Evolutionary conservation across 2,329 filamentous ascomycete genomes (phyloP).

Genomic region (Furcasterigmium sp.): DNA sequence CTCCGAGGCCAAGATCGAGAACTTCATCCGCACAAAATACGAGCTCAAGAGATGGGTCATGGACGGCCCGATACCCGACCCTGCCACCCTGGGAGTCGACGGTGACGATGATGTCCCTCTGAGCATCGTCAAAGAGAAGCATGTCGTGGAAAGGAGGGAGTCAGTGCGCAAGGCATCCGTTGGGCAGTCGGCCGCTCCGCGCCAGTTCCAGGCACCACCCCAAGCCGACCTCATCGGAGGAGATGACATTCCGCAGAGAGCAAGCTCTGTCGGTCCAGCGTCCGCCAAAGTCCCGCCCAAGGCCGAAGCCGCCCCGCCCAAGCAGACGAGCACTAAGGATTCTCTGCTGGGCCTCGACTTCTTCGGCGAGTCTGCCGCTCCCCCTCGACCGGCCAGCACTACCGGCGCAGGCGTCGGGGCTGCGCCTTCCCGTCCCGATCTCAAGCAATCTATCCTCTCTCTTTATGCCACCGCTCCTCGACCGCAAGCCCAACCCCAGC

Average conservation of each 20-base stretch:
- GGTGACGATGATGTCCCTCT: constrained; percentile 77
- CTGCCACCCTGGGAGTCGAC: constrained; percentile 75
- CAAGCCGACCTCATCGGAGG: constrained; percentile 81
- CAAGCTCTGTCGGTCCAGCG: constrained; percentile 68
- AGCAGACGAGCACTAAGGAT: constrained; percentile 71
- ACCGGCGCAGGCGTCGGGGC: constrained; percentile 52
- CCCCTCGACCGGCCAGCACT: constrained; percentile 80
- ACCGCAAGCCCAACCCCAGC: constrained; percentile 55
- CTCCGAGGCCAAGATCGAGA: constrained; percentile 97
- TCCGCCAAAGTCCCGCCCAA: constrained; percentile 53
- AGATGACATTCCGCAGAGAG: constrained; percentile 61
- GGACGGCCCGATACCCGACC: constrained; percentile 92
- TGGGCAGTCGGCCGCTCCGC: constrained; percentile 29
- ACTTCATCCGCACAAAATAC: constrained; percentile 99
- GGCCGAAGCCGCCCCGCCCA: constrained; percentile 60
- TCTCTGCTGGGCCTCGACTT: constrained; percentile 92
- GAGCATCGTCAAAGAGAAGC: constrained; percentile 61
- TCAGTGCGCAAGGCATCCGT: constrained; percentile 56
- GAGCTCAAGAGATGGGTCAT: constrained; percentile 99
- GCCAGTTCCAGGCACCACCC: constrained; percentile 29
- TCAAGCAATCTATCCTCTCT: constrained; percentile 96
- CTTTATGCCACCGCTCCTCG: constrained; percentile 83
- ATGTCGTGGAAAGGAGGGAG: constrained; percentile 55
- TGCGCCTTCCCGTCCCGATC: constrained; percentile 75
- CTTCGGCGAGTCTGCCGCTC: constrained; percentile 67